These are phyloP conservation scores for Trametes versicolor DNA, from an alignment of 1,284 basidiomycete genomes.

Conservation along the genomic window DNA sequence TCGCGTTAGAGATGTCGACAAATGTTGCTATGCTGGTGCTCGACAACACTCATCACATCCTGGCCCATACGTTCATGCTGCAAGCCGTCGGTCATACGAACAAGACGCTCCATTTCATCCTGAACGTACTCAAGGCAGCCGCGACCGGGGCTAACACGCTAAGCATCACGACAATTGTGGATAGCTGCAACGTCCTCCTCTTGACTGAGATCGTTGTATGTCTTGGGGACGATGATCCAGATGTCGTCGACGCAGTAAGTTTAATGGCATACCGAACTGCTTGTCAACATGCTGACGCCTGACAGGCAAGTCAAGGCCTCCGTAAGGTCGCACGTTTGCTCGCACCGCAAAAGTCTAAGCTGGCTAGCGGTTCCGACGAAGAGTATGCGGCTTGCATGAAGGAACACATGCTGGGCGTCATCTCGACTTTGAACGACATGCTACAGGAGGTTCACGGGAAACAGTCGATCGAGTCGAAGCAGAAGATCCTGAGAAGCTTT, in stretches of 20 bases:
- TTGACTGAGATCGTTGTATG: conserved; percentile 80
- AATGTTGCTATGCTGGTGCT: conserved; percentile 68
- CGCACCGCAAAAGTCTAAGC: conserved; percentile 36
- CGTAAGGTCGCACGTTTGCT: conserved; percentile 62
- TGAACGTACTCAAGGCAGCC: conserved; percentile 57
- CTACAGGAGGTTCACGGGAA: conserved; percentile 85
- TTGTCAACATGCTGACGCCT: neutral
- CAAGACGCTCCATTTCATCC: conserved; percentile 70
- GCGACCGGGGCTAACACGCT: conserved; percentile 50
- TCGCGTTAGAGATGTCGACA: conserved; percentile 56
- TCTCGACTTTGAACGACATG: conserved; percentile 84
- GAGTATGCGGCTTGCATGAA: conserved; percentile 67
- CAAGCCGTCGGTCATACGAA: conserved; percentile 61
- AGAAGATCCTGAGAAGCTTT: conserved; percentile 82
- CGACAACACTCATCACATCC: conserved; percentile 68
- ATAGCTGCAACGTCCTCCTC: conserved; percentile 71
- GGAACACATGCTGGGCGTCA: conserved; percentile 81
- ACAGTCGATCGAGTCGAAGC: conserved; percentile 71
- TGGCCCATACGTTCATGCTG: conserved; percentile 79
- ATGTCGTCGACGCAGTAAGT: conserved; percentile 56
- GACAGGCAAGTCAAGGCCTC: conserved; percentile 70
- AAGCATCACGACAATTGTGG: conserved; percentile 63
- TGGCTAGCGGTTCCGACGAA: conserved; percentile 28
- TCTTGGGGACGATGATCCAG: conserved; percentile 72
- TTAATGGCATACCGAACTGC: neutral